phyloP scores from a whole-genome alignment of 179 eudicot genomes.

The Spergularia azorica region DNA sequence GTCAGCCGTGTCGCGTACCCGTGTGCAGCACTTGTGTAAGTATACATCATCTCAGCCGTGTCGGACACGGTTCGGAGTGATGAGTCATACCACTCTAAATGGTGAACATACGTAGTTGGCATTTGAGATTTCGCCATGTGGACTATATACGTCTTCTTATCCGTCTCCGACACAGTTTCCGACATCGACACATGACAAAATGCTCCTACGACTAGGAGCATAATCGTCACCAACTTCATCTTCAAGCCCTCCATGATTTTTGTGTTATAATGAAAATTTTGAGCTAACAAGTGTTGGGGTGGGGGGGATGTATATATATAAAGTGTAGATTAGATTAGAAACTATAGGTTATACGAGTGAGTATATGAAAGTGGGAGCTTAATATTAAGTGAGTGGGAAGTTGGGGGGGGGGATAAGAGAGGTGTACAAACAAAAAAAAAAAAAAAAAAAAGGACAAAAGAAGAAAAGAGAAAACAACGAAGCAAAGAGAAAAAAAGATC shows the following conservation, averaged over 20 bases:
- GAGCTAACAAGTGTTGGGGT: not conserved
- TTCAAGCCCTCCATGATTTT: conserved; percentile 1
- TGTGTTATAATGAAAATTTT: not conserved
- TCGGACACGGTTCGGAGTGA: conserved; percentile 63
- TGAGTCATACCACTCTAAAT: conserved; percentile 57
- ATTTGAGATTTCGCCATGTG: conserved; percentile 47
- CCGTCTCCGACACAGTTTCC: conserved; percentile 19
- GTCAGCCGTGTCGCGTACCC: conserved; percentile 75
- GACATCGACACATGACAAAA: conserved; percentile 26
- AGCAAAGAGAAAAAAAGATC: conserved; percentile 12
- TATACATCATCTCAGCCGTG: conserved; percentile 60
- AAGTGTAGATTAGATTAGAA: no score
- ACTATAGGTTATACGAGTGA: not conserved
- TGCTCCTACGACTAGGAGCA: conserved; percentile 12
- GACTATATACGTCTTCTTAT: conserved; percentile 40
- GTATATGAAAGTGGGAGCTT: not conserved
- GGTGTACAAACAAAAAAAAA: not conserved
- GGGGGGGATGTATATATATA: not conserved
- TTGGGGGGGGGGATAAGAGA: not conserved
- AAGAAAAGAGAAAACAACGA: conserved; percentile 8
- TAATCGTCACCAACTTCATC: not conserved
- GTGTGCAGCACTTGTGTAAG: conserved; percentile 59
- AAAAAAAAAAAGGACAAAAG: not conserved
- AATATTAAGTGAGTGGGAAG: conserved; percentile 7
- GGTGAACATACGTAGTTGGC: conserved; percentile 40